phyloP scores from a whole-genome alignment of 805 yeast species.

The Debaryomyces castellii region DNA sequence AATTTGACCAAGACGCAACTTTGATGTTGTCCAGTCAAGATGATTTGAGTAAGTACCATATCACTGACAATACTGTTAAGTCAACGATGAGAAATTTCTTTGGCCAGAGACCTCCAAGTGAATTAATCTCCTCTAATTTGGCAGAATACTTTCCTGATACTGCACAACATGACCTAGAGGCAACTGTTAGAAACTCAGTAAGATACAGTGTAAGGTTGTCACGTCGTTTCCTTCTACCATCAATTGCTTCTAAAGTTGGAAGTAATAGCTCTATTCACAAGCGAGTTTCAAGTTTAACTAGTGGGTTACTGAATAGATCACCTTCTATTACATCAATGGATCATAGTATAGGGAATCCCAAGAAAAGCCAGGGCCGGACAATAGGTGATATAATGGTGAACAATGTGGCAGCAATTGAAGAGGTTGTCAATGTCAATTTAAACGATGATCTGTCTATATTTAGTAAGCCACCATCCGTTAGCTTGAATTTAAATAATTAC shows the following conservation, averaged over 20 bases:
- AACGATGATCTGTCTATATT: conserved; percentile 26
- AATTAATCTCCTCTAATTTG: conserved; percentile 82
- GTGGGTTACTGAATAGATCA: conserved; percentile 12
- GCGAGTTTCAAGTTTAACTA: conserved; percentile 6
- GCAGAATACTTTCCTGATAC: conserved; percentile 92
- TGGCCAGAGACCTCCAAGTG: conserved; percentile 93
- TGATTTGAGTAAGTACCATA: conserved; percentile 21
- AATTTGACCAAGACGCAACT: conserved; percentile 17
- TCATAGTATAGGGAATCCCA: conserved; percentile 8
- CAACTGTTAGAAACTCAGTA: conserved; percentile 81
- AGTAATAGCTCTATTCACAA: conserved; percentile 10
- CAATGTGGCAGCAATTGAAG: conserved; percentile 56
- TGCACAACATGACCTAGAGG: conserved; percentile 64
- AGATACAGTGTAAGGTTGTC: conserved; percentile 70
- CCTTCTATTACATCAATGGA: conserved; percentile 20
- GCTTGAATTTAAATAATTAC: conserved; percentile 11
- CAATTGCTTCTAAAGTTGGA: conserved; percentile 8
- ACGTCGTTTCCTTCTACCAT: conserved; percentile 29
- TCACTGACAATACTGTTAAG: conserved; percentile 14
- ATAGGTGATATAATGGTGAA: conserved; percentile 64
- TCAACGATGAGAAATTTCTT: conserved; percentile 50
- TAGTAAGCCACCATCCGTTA: conserved; percentile 25
- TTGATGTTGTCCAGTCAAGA: conserved; percentile 13
- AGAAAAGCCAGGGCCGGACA: conserved; percentile 37
- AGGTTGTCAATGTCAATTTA: conserved; percentile 30